phyloP scores from a whole-genome alignment of 2,329 filamentous ascomycete genomes.

The Curvularia eragrostidis region DNA sequence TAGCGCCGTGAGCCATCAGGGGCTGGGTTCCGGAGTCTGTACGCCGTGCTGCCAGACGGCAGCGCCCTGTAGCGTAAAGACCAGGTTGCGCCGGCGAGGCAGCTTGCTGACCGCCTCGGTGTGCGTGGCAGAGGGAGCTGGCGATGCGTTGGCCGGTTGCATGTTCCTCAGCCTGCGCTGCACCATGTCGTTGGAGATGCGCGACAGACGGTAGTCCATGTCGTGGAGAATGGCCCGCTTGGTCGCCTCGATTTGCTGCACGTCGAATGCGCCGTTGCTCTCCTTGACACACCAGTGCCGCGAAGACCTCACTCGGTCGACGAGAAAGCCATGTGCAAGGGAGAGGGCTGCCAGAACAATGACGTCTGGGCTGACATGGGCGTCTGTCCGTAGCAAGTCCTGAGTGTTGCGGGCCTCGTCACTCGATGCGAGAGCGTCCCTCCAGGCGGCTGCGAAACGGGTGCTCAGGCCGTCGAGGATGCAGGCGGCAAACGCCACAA shows the following conservation, averaged over 20 bases:
- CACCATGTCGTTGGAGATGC: slow-evolving; percentile 45
- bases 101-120: slow-evolving; percentile 14
- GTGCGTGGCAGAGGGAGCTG: slow-evolving; percentile 6
- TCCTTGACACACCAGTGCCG: slow-evolving; percentile 45
- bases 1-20: slow-evolving; percentile 26
- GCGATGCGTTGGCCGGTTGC: slow-evolving; percentile 27
- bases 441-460: slow-evolving; percentile 44
- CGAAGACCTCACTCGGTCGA: slow-evolving; percentile 40
- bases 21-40: slow-evolving; percentile 51
- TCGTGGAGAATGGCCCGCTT: slow-evolving; percentile 45
- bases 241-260: slow-evolving; percentile 42
- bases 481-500: slow-evolving; percentile 49
- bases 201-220: slow-evolving; percentile 48
- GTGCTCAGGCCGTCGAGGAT: slow-evolving; percentile 46
- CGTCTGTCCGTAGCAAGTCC: slow-evolving; percentile 12
- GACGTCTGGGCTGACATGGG: slow-evolving; percentile 39
- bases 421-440: slow-evolving; percentile 25
- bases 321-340: slow-evolving; percentile 45
- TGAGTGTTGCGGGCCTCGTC: neutral
- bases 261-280: slow-evolving; percentile 31
- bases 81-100: slow-evolving; percentile 33
- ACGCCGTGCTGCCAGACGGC: slow-evolving; percentile 44
- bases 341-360: slow-evolving; percentile 47
- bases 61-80: slow-evolving; percentile 36
- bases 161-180: slow-evolving; percentile 40